Percentiles rank a stretch among this genome's conserved stretches.
Evolutionary conservation across 2,329 filamentous ascomycete species (phyloP).

Genomic region (Colletotrichum nymphaeae): DNA sequence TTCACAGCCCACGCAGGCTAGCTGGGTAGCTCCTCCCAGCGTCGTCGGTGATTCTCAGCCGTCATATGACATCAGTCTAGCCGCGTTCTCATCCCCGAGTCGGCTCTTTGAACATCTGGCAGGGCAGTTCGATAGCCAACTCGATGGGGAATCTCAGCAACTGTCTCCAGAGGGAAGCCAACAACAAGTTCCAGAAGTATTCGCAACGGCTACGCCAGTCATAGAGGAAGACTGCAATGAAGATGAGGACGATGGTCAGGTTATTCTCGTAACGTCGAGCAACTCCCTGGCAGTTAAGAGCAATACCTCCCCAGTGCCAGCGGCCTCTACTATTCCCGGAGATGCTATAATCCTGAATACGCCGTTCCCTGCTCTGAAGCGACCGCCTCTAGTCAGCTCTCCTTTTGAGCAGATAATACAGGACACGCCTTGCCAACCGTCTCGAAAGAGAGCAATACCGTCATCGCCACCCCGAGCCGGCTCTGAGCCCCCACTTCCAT

Average conservation of each 20-base stretch:
- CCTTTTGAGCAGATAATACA: constrained; percentile 20
- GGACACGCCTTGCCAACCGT: constrained; percentile 24
- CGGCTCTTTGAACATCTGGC: constrained; percentile 58
- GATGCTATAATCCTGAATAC: constrained; percentile 24
- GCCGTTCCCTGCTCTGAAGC: constrained; percentile 26
- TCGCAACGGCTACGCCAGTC: not conserved
- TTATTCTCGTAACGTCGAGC: constrained; percentile 51
- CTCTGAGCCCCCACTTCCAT: constrained; percentile 46
- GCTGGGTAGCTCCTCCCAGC: constrained; percentile 58
- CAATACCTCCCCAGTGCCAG: not conserved
- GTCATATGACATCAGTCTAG: constrained; percentile 44
- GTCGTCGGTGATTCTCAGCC: constrained; percentile 67
- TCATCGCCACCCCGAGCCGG: constrained; percentile 39
- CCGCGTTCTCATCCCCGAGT: constrained; percentile 58
- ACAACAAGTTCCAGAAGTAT: not conserved
- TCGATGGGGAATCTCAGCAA: not conserved
- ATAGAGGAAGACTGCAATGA: not conserved
- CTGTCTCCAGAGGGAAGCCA: not conserved
- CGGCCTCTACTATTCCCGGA: constrained; percentile 34
- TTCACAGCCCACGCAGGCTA: constrained; percentile 39
- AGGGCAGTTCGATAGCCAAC: constrained; percentile 17
- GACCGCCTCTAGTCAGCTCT: not conserved
- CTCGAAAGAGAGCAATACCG: constrained; percentile 8
- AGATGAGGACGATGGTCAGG: constrained; percentile 19
- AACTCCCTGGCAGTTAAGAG: constrained; percentile 38